Evolutionary conservation across 176 grass and related monocot species (phyloP), one percentile per base, ranked within the genome.

Genomic region (Triticum timopheevii): DNA sequence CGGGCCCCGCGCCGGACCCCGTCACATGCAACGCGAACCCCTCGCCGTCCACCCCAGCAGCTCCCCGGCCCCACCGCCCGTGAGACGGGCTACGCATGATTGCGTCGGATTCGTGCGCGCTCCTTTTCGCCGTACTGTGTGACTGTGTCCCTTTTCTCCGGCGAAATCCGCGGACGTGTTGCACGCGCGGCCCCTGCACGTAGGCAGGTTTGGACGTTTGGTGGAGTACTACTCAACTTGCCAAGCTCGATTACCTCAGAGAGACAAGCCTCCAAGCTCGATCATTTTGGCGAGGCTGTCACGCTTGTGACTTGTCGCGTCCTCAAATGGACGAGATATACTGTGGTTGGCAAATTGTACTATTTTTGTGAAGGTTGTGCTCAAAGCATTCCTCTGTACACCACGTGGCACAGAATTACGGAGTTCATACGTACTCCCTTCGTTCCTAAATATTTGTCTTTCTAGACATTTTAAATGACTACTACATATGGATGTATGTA

Each of bases 11-110:
- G 34, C 25, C 65, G 70, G 68, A 62, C 67, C 72, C 38, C 49
- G 20, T 63, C 71, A 82, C 71, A 71, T 90, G 78, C 50, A 19
- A 47, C 20, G 36, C 77, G n/a, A 50, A 66, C 70, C 54, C 52
- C 10, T 33, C 7, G 2, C 69, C 23, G n/a, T 80, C 11, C 23
- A 7, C 33, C 80, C 31, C 22, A 27, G 30, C 7, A 4, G 2
- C 5, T 65, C 2, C 9, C 4, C 13, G 62, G 36, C 10, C 63
- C 78, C 88, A 77, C 63, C 62, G 36, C 27, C 22, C 22, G 71
- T 82, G 72, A 62, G 28, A 58, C 0, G n/a, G 61, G 13, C 19
- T 38, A 38, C 0, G 65, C 6, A 36, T 70, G 68, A 70, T 70
- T 22, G 19, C 19, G 68, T 70, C 19, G 7, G 35, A 12, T 71